phyloP scores from a whole-genome alignment of 495 filamentous ascomycete species.

The Chaetomium cochliodes region DNA sequence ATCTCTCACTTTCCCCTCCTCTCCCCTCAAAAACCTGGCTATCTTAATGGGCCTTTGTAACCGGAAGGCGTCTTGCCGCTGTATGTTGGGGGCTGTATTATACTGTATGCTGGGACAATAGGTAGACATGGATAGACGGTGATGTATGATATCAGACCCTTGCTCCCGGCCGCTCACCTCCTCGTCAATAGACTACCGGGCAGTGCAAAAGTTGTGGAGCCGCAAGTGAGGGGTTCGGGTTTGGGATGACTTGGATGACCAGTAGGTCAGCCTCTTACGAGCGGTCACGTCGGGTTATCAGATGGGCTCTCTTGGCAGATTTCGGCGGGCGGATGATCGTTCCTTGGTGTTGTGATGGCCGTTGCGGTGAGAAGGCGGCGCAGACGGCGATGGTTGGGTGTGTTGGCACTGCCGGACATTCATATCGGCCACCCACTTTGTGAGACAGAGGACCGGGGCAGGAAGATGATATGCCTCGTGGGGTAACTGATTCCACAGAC shows the following conservation, averaged over 20 bases:
- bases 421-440: not conserved
- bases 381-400: not conserved
- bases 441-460: not conserved
- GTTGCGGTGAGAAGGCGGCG: conserved; percentile 4
- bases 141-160: conserved; percentile 6
- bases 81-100: conserved; percentile 4
- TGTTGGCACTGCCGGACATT: not conserved
- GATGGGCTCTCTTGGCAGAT: conserved; percentile 11
- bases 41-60: not conserved
- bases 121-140: conserved; percentile 1
- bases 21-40: not conserved
- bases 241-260: too few relatives aligned
- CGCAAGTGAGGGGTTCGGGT: not conserved
- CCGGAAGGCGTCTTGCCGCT: not conserved
- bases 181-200: not conserved
- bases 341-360: conserved; percentile 5
- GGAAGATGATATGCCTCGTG: too few relatives aligned
- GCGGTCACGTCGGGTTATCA: not conserved
- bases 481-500: not conserved
- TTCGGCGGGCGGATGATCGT: not conserved
- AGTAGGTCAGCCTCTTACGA: not conserved
- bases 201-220: conserved; percentile 20
- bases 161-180: not conserved
- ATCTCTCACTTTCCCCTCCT: not conserved
- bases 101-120: conserved; percentile 7